Conservation (phyloP, 2,329 filamentous ascomycete species). For the Colletotrichum somersetense region DNA sequence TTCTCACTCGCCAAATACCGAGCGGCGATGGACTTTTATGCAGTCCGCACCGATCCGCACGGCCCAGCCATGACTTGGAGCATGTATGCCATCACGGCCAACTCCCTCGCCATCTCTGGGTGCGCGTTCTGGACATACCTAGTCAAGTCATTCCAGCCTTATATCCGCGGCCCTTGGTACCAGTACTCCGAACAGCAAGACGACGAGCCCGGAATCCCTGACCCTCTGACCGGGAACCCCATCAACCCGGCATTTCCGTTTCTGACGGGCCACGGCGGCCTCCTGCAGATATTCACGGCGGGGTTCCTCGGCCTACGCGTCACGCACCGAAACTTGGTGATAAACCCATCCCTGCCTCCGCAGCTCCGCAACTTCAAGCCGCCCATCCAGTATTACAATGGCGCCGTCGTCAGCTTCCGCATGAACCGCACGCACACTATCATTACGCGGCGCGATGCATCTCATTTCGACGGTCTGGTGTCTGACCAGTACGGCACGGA, state of each 20-base stretch:
- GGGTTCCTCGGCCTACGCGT: slow-evolving; percentile 76
- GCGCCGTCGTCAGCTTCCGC: slow-evolving; percentile 46
- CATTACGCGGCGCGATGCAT: slow-evolving; percentile 30
- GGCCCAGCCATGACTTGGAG: slow-evolving; percentile 82
- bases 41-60: slow-evolving; percentile 58
- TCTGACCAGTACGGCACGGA: slow-evolving; percentile 10
- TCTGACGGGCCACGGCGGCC: slow-evolving; percentile 77
- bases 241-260: slow-evolving; percentile 79
- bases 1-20: slow-evolving; percentile 46
- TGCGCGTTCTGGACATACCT: slow-evolving; percentile 78
- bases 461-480: slow-evolving; percentile 18
- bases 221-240: slow-evolving; percentile 53
- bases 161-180: slow-evolving; percentile 75
- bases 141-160: slow-evolving; percentile 72
- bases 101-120: slow-evolving; percentile 73
- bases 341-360: slow-evolving; percentile 72
- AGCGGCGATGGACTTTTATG: slow-evolving; percentile 45
- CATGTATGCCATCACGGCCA: slow-evolving; percentile 76
- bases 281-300: slow-evolving; percentile 75
- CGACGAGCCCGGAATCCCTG: slow-evolving; percentile 70
- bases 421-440: slow-evolving; percentile 47
- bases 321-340: slow-evolving; percentile 68
- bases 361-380: slow-evolving; percentile 65
- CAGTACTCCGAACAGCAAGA: slow-evolving; percentile 77
- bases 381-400: slow-evolving; percentile 47